A percentile compares a stretch with the other conserved stretches of the same genome.
These are phyloP conservation scores for Seminavis robusta DNA, from an alignment of 108 stramenopile genomes.

Conservation along the genomic window DNA sequence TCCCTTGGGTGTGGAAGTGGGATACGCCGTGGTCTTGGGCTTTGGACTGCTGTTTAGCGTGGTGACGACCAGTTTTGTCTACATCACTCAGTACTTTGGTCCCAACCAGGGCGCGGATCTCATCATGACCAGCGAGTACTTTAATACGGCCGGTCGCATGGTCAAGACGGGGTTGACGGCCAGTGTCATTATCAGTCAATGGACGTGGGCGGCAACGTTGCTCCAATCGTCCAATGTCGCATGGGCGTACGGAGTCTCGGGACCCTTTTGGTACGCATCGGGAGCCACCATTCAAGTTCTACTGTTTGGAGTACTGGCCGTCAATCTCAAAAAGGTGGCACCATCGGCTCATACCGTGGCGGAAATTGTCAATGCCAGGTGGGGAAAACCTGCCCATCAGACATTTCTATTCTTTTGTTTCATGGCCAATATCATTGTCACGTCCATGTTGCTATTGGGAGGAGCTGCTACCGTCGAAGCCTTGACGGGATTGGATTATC, in stretches of 20 bases:
- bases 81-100: constrained; percentile 39
- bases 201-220: constrained; percentile 83
- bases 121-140: constrained; percentile 48
- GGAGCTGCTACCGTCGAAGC: constrained; percentile 75
- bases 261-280: constrained; percentile 75
- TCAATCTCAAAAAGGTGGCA: constrained; percentile 65
- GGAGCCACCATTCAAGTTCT: constrained; percentile 82
- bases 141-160: constrained; percentile 72
- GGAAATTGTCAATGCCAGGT: constrained; percentile 75
- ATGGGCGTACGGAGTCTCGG: constrained; percentile 71
- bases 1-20: constrained; percentile 34
- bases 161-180: constrained; percentile 77
- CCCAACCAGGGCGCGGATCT: constrained; percentile 14
- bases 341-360: constrained; percentile 72
- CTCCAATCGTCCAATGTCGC: constrained; percentile 78
- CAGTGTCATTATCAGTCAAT: constrained; percentile 68
- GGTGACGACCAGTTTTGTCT: constrained; percentile 52
- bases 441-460: constrained; percentile 77
- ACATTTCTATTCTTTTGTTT: constrained; percentile 72
- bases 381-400: constrained; percentile 63
- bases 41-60: constrained; percentile 60
- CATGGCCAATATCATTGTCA: constrained; percentile 63
- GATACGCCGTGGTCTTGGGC: constrained; percentile 59
- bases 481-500: constrained; percentile 58
- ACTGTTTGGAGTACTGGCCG: constrained; percentile 75